Conservation (phyloP, 2,329 filamentous ascomycete species). For the Coniochaeta hoffmannii region DNA sequence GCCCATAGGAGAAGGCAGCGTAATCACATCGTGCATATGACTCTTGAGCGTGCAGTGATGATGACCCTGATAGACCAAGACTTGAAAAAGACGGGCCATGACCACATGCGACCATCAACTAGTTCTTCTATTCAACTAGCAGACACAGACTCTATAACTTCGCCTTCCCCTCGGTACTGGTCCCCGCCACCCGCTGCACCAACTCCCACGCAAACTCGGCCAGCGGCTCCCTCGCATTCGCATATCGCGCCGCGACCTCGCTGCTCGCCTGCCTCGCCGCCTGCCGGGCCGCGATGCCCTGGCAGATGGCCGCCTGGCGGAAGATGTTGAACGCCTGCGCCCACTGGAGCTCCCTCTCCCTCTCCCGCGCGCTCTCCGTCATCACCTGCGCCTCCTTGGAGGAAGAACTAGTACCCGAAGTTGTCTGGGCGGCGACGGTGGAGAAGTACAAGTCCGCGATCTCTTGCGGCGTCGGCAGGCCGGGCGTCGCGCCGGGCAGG, state of each 20-base stretch:
- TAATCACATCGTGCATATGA: neutral
- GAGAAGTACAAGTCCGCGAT: constrained; percentile 30
- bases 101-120: no score
- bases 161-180: constrained; percentile 2
- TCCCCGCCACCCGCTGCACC: constrained; percentile 39
- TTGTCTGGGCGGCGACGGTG: constrained; percentile 24
- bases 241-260: constrained; percentile 69
- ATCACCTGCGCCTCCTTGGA: no score
- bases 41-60: no score
- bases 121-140: no score
- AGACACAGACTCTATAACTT: constrained; percentile 7
- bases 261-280: constrained; percentile 86
- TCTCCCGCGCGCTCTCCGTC: neutral
- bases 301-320: constrained; percentile 55
- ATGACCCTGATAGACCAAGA: no score
- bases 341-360: constrained; percentile 47
- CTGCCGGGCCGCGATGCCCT: constrained; percentile 87
- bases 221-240: constrained; percentile 59
- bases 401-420: no score
- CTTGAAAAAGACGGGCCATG: no score
- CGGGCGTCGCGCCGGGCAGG: constrained; percentile 54
- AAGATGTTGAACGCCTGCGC: constrained; percentile 57
- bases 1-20: neutral
- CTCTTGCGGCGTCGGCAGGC: constrained; percentile 32
- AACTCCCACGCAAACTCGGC: constrained; percentile 73